Evolutionary conservation across 2,329 filamentous ascomycete genomes (phyloP).

Genomic region (Aspergillus glaucus): DNA sequence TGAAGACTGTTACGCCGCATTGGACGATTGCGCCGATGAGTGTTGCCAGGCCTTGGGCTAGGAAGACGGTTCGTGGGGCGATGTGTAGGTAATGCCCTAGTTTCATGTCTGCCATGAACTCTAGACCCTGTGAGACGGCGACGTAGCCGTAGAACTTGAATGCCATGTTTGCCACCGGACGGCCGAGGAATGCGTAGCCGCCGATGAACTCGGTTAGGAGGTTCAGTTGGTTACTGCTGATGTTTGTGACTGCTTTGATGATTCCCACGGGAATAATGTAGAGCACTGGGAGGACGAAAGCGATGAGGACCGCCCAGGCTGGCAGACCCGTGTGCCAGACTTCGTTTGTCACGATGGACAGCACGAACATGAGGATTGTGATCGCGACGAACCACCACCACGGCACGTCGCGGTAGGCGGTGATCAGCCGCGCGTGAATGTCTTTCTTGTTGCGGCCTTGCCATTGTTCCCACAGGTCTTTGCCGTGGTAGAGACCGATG

Average conservation of each 20-base stretch:
- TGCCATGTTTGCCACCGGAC: slow-evolving; percentile 49
- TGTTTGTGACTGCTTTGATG: slow-evolving; percentile 45
- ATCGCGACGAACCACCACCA: slow-evolving; percentile 43
- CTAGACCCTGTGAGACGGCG: slow-evolving; percentile 57
- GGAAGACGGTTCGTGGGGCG: slow-evolving; percentile 46
- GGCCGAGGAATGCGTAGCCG: slow-evolving; percentile 43
- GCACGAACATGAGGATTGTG: slow-evolving; percentile 30
- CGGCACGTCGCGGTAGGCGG: slow-evolving; percentile 35
- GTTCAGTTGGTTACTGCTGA: slow-evolving; percentile 44
- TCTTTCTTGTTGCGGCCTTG: slow-evolving; percentile 31
- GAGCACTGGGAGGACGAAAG: slow-evolving; percentile 40
- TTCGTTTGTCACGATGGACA: slow-evolving; percentile 34
- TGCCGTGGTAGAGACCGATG: slow-evolving; percentile 31
- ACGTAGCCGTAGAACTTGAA: slow-evolving; percentile 69
- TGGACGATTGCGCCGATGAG: slow-evolving; percentile 46
- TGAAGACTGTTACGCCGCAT: slow-evolving; percentile 46
- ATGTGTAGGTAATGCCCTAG: slow-evolving; percentile 47
- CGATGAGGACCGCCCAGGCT: slow-evolving; percentile 41
- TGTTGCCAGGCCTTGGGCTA: slow-evolving; percentile 46
- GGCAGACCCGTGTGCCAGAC: slow-evolving; percentile 43
- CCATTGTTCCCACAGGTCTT: slow-evolving; percentile 30
- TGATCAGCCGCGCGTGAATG: slow-evolving; percentile 41
- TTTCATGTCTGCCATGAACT: slow-evolving; percentile 61
- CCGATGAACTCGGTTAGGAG: slow-evolving; percentile 45
- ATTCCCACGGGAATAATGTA: slow-evolving; percentile 46